A percentile compares a stretch with the other conserved stretches of the same genome.
These are phyloP conservation scores for Hydnum rufescens DNA, from an alignment of 768 basidiomycete species.

Conservation along the genomic window DNA sequence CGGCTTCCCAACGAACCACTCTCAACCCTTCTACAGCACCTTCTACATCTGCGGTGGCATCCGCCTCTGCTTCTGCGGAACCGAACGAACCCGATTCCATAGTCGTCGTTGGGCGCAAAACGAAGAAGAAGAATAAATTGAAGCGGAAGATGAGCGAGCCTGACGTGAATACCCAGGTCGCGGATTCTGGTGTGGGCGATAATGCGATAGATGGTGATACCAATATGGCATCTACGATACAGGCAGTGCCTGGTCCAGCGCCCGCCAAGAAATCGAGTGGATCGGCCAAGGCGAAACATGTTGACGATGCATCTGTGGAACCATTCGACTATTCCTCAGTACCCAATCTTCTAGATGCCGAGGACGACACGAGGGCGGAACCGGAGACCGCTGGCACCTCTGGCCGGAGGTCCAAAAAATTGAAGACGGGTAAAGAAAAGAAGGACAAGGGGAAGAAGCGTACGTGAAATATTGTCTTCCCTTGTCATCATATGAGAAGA, in stretches of 20 bases:
- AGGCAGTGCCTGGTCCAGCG: conserved; percentile 10
- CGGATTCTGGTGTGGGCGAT: conserved; percentile 7
- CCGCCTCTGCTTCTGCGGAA: background rate
- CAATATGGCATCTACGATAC: conserved; percentile 13
- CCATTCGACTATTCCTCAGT: conserved; percentile 50
- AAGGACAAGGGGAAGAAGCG: too few relatives aligned
- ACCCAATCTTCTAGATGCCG: conserved; percentile 53
- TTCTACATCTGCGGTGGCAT: too few relatives aligned
- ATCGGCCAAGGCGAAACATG: conserved; percentile 17
- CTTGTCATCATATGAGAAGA: too few relatives aligned
- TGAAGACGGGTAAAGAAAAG: too few relatives aligned
- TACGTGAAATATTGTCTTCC: too few relatives aligned
- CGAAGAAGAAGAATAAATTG: background rate
- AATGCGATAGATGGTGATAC: conserved; percentile 26
- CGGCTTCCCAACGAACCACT: conserved; percentile 34
- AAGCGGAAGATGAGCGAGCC: background rate
- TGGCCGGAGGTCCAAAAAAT: too few relatives aligned
- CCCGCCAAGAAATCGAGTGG: conserved; percentile 12
- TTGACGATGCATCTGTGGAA: conserved; percentile 17
- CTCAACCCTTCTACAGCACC: background rate
- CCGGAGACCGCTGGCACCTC: too few relatives aligned
- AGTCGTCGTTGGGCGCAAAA: background rate
- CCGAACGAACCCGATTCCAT: background rate
- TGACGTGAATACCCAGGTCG: background rate
- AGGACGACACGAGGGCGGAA: too few relatives aligned